phyloP scores from a whole-genome alignment of 441 rosid genomes.

The Aquilaria agallochum region DNA sequence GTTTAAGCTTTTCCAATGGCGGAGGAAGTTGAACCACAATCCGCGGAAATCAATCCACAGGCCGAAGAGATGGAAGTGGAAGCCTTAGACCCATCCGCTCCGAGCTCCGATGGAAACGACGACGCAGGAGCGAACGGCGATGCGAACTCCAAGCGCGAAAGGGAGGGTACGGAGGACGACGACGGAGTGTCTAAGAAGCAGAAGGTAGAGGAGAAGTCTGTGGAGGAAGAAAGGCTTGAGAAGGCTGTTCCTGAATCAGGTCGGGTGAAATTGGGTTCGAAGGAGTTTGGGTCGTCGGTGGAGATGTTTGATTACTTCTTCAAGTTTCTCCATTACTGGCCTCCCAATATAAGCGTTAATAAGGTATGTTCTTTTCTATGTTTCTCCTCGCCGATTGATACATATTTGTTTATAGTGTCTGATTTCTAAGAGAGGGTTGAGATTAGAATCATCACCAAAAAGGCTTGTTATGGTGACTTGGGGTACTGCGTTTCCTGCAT shows the following conservation, averaged over 20 bases:
- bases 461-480: no score
- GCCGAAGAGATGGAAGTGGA: slow-evolving; percentile 57
- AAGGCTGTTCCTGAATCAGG: slow-evolving; percentile 20
- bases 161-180: slow-evolving; percentile 42
- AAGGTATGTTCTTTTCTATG: slow-evolving; percentile 33
- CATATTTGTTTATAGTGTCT: no score
- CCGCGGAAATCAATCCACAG: slow-evolving; percentile 28
- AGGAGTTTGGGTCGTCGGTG: slow-evolving; percentile 66
- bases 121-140: slow-evolving; percentile 21
- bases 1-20: slow-evolving; percentile 42
- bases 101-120: slow-evolving; percentile 19
- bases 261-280: slow-evolving; percentile 59
- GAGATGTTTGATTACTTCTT: slow-evolving; percentile 81
- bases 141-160: slow-evolving; percentile 41
- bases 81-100: slow-evolving; percentile 4
- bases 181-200: slow-evolving; percentile 43
- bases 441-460: no score
- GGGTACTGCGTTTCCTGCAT: no score
- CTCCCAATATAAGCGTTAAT: slow-evolving; percentile 56
- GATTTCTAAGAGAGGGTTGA: no score
- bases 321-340: slow-evolving; percentile 70
- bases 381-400: no score
- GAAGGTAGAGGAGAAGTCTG: slow-evolving; percentile 25
- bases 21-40: slow-evolving; percentile 36
- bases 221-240: slow-evolving; percentile 14